A percentile compares a stretch with the other conserved stretches of the same genome.
These are phyloP conservation scores for Ustulina deusta DNA, from an alignment of 2,329 filamentous ascomycete genomes.

Conservation along the genomic window DNA sequence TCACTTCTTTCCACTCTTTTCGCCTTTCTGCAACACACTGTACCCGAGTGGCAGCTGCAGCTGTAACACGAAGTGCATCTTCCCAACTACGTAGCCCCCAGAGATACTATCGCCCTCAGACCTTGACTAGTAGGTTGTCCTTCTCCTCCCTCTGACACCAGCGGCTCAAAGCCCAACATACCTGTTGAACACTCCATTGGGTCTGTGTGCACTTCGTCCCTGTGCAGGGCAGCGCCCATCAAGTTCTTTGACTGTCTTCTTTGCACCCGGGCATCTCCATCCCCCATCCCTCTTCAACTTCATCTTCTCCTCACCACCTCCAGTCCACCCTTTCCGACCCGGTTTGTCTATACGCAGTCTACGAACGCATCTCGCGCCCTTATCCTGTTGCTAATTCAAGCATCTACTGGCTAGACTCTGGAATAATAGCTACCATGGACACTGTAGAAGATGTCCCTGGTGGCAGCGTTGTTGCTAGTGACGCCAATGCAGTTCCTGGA, in stretches of 20 bases:
- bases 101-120: no score
- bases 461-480: neutral
- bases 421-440: constrained; percentile 9
- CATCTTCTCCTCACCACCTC: neutral
- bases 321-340: neutral
- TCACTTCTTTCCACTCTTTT: no score
- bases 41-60: neutral
- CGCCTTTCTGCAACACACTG: neutral
- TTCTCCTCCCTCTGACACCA: neutral
- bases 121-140: neutral
- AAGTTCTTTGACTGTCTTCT: neutral
- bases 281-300: neutral
- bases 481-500: neutral
- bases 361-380: neutral
- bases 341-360: neutral
- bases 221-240: no score
- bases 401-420: neutral
- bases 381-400: neutral
- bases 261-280: neutral
- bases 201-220: neutral
- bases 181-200: neutral
- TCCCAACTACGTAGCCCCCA: no score
- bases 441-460: neutral
- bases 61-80: neutral
- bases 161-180: neutral